Evolutionary conservation across 495 filamentous ascomycete genomes (phyloP).

Genomic region (Chaetomium cochliodes): DNA sequence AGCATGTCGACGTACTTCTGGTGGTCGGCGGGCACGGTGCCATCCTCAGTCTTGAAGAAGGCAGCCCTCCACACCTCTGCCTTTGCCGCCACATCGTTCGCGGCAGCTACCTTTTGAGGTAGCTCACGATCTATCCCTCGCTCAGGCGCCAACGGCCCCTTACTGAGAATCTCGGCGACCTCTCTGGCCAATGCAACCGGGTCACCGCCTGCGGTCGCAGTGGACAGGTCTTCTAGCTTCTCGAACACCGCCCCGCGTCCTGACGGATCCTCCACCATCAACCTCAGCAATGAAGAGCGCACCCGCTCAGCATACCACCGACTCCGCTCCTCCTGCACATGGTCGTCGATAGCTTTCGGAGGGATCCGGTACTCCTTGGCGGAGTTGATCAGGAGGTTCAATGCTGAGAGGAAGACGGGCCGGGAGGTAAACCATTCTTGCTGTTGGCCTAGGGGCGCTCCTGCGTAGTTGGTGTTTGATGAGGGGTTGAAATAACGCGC

Average conservation of each 20-base stretch:
- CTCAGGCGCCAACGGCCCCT: conserved; percentile 3
- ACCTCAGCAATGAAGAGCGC: conserved; percentile 34
- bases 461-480: conserved; percentile 12
- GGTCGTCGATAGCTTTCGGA: conserved; percentile 41
- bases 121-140: conserved; percentile 17
- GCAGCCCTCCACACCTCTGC: conserved; percentile 37
- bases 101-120: conserved; percentile 29
- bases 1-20: conserved; percentile 47
- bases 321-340: conserved; percentile 43
- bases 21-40: conserved; percentile 25
- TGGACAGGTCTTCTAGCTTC: conserved; percentile 29
- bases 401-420: conserved; percentile 40
- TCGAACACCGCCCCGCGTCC: conserved; percentile 25
- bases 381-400: conserved; percentile 41
- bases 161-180: conserved; percentile 30
- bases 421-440: conserved; percentile 47
- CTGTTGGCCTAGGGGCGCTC: conserved; percentile 11
- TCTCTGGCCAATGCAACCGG: conserved; percentile 21
- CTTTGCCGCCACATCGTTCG: conserved; percentile 17
- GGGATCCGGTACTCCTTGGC: conserved; percentile 40
- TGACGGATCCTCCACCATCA: conserved; percentile 33
- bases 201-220: conserved; percentile 5
- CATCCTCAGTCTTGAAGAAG: conserved; percentile 36
- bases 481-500: conserved; percentile 33
- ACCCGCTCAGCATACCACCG: conserved; percentile 46